Evolutionary conservation across 2,329 filamentous ascomycete genomes (phyloP), one percentile per base, ranked within the genome.

Genomic region (Xylaria sp.): DNA sequence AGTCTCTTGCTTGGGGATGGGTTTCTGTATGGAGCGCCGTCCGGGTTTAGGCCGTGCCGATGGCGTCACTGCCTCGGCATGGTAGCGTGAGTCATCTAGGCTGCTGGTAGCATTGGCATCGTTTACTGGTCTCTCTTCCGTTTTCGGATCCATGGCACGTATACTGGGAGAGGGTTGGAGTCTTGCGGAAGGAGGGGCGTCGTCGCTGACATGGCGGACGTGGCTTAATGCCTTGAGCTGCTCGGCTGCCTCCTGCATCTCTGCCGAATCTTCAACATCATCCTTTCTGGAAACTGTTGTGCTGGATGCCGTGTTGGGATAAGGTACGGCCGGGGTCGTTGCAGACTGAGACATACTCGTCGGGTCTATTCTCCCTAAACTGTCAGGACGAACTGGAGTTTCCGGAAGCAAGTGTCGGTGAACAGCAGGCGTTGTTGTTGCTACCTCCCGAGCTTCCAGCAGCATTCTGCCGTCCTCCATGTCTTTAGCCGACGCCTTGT

Each of bases 201-300:
- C 84, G 63, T 85, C 84, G 67, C 84, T 86, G 20, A 82, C 74
- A 66, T 86, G 86, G 2, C 87, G 84, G 60, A 90, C 84, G 72
- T 90, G 87, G 71, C 88, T 90, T 47, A 90, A 76, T 1, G 88
- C 88, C 72, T 90, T 90, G 5, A 90, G 81, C 75, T 90, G 88
- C 73, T 90, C 88, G 3, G 88, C 88, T 22, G 88, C 88, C 76
- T 90, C 87, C 71, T 90, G 87, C 87, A 90, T 90, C 77, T 90
- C 88, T 9, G 86, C 87, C n/a, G 88, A 88, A 63, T 90, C 88
- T 73, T 89, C 87, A 4, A 83, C 84, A 38, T 86, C 82, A 31
- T 84, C 78, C 64, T 85, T 84, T 36, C 77, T 75, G 1, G 78
- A 77, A 15, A 77, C 71, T 50, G 68, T 69, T 2, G 76, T 80